Percentiles rank a stretch among this genome's conserved stretches.
Conservation (phyloP, 257 asterid species). For the Sherardia arvensis region DNA sequence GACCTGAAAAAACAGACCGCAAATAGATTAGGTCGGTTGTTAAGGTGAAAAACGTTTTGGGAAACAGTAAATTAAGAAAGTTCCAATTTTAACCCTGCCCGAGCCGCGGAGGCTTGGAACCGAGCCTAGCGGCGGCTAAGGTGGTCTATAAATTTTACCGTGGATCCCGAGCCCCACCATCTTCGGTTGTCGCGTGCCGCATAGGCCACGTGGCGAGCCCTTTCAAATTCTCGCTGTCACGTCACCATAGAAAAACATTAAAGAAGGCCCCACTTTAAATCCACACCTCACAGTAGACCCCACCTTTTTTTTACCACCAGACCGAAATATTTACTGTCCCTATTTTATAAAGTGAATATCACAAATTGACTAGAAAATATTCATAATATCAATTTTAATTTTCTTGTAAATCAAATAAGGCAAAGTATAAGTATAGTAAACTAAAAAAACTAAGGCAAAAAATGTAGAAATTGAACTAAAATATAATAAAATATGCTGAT, state of each 20-base stretch:
- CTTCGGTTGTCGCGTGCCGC: constrained; percentile 66
- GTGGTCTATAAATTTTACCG: background rate
- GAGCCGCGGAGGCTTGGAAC: constrained; percentile 42
- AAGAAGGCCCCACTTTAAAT: background rate
- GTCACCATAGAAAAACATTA: background rate
- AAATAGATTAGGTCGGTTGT: background rate
- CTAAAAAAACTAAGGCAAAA: no score
- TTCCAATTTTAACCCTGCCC: background rate
- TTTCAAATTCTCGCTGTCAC: constrained; percentile 13
- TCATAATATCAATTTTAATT: no score
- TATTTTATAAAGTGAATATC: no score
- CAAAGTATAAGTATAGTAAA: no score
- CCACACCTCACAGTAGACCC: background rate
- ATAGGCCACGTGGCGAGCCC: constrained; percentile 36
- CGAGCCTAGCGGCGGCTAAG: constrained; percentile 60
- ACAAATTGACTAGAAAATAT: no score
- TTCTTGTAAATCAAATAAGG: no score
- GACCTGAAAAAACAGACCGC: background rate
- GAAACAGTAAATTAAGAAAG: background rate
- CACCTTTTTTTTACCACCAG: background rate
- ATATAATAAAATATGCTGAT: no score
- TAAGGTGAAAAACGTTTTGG: background rate
- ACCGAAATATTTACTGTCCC: no score
- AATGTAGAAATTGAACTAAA: no score
- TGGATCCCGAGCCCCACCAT: constrained; percentile 40